Base-by-base conservation (phyloP, 2,329 filamentous ascomycete genomes). In the Chlorencoelia australis region DNA sequence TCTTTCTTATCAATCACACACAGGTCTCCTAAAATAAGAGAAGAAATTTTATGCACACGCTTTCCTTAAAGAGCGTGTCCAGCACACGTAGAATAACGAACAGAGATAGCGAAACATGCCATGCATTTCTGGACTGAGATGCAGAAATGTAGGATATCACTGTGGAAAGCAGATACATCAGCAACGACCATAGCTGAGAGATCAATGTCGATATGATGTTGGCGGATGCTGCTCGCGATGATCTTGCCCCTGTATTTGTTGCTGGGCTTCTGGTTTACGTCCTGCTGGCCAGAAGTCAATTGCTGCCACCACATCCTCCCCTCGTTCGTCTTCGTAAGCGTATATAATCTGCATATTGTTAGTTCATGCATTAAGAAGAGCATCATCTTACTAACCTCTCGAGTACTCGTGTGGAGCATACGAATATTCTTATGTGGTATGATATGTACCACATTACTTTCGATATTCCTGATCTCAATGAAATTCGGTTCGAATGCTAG, bases 401-500 rank as follows among this genome's bases (percentile, higher is more conserved):
- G 79, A 41, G 89, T 94, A 53, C 86, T 94, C 59, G 87, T 89
- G 64, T 98, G 91, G 49, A 98, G 69, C 87, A 96, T 95, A 54
- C 91, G 78, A 53, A 95, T 93, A 56, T 94, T 95, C 71, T 86
- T 93, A 55, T 88, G 87, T 40, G 88, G 93, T 58, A 96, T 82
- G 52, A 98, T 94, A 59, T 95, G 88, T 45, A 96, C 87, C 42
- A 86, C 84, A 46, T 87, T 86, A 34, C 81, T 94, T 61, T 98
- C 91, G 59, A 95, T 89, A 57, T 94, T 85, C 47, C 91, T 74
- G 51, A 98, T 82, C 64, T 98, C 91, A 50, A 98, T 93, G 56
- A 98, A 98, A 55, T 91, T 94, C 24, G 87, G 79, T 63, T 98
- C 91, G 59, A 98, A 98, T 1, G 89, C 91, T 52, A 98, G 67